A percentile compares a stretch with the other conserved stretches of the same genome.
These are phyloP conservation scores for Pseudogymnoascus sp. DNA, from an alignment of 2,329 filamentous ascomycete genomes.

Conservation along the genomic window DNA sequence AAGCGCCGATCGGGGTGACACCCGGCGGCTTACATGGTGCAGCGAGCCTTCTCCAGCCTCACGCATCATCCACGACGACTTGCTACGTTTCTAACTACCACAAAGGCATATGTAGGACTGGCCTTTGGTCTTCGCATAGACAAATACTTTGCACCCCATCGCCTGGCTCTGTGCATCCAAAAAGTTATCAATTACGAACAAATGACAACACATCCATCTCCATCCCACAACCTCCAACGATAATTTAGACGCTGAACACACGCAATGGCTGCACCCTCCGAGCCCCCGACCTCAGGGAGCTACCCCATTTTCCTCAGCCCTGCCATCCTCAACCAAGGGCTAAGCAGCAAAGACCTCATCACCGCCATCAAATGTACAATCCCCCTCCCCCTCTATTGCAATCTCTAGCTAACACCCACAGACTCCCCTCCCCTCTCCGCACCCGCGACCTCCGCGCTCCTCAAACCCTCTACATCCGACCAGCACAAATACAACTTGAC, in stretches of 20 bases:
- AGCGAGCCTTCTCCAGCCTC: background rate
- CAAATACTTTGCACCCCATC: background rate
- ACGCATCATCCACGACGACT: background rate
- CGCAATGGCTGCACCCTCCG: background rate
- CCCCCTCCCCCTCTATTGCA: background rate
- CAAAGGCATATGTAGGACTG: background rate
- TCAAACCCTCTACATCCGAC: constrained; percentile 39
- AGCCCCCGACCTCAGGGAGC: background rate
- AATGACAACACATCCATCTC: background rate
- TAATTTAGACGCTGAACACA: background rate
- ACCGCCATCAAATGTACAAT: background rate
- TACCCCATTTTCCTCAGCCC: constrained; percentile 3
- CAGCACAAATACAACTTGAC: constrained; percentile 37
- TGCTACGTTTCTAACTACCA: background rate
- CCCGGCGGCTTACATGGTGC: background rate
- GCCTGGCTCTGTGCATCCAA: background rate
- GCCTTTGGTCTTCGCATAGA: background rate
- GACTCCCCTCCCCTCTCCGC: constrained; percentile 38
- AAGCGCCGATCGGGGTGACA: background rate
- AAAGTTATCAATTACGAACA: background rate
- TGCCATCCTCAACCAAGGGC: background rate
- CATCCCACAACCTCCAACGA: background rate
- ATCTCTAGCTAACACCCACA: background rate
- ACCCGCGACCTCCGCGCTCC: constrained; percentile 31
- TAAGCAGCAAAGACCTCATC: background rate